Evolutionary conservation across 768 basidiomycete genomes (phyloP).

Genomic region (Macrolepiota dolichaula): DNA sequence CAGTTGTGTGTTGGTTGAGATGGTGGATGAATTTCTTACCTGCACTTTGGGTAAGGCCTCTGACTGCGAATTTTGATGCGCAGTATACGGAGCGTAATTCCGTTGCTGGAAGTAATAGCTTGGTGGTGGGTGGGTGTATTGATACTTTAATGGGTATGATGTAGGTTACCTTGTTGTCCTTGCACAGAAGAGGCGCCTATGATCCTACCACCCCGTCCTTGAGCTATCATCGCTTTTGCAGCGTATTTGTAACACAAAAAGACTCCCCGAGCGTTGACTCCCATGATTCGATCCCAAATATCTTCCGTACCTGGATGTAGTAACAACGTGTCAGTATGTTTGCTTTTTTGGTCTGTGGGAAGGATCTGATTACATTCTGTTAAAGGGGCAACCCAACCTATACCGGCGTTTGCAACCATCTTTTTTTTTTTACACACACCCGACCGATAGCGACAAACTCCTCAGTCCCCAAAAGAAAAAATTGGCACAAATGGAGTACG

Average conservation of each 20-base stretch:
- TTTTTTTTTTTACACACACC: too few relatives aligned
- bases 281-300: slow-evolving; percentile 28
- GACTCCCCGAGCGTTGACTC: slow-evolving; percentile 31
- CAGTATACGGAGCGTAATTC: slow-evolving; percentile 20
- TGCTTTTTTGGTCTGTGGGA: neutral
- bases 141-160: neutral
- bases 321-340: too few relatives aligned
- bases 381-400: slow-evolving; percentile 13
- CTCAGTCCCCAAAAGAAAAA: neutral
- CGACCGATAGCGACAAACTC: too few relatives aligned
- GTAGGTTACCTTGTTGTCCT: slow-evolving; percentile 38
- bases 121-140: neutral
- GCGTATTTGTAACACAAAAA: slow-evolving; percentile 41
- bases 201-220: slow-evolving; percentile 41
- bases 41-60: slow-evolving; percentile 36
- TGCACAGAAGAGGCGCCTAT: slow-evolving; percentile 39
- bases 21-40: slow-evolving; percentile 13
- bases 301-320: slow-evolving; percentile 16
- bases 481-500: neutral
- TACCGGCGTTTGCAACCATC: slow-evolving; percentile 47
- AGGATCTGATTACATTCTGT: slow-evolving; percentile 13
- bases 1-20: neutral
- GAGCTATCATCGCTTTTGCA: slow-evolving; percentile 38
- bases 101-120: neutral
- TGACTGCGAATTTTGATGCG: slow-evolving; percentile 38